Evolutionary conservation across 2,329 filamentous ascomycete genomes (phyloP), one percentile per base, ranked within the genome.

Genomic region (Massarina eburnea): DNA sequence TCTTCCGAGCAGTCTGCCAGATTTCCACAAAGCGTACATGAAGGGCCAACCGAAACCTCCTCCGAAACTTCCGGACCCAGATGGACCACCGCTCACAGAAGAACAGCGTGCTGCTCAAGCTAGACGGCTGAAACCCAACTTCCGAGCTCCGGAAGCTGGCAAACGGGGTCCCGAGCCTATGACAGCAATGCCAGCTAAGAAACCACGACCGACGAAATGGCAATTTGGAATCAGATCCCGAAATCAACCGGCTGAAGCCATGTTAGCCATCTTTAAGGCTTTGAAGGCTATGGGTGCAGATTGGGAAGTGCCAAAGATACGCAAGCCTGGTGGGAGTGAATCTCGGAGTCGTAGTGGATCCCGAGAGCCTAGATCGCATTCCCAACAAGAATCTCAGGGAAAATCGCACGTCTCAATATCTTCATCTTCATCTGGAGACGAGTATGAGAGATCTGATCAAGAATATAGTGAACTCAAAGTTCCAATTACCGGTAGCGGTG

Each of bases 171-270:
- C 76, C 4, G 80, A 79, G 57, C 75, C 69, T 7, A 76, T 80
- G 72, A 80, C 80, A 3, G 71, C 73, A n/a, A 57, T 80, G 22
- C 82, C 84, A 2, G 57, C 66, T 15, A 90, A 88, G 74, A 91
- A 89, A 68, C 73, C 79, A 4, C 91, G 89, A 63, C 88, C 88
- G 1, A 89, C 91, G 14, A 89, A 92, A 55, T 99, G 94, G 94
- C 94, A 99, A 68, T 99, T 99, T 66, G 94, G 94, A 45, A 99
- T 99, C 51, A 83, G 94, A 29, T 96, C 90, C 36, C 84, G 94
- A 39, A 99, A 97, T 63, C 88, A 90, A 45, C 94, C 94, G 0
- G 90, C 91, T 61, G 94, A 99, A 69, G 94, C 94, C 0, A 87
- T 99, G 70, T 76, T 95, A 20, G 96, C 92, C 62, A 94, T 99